Evolutionary conservation across 805 yeast genomes (phyloP).

Genomic region (Wickerhamomyces queroliae): DNA sequence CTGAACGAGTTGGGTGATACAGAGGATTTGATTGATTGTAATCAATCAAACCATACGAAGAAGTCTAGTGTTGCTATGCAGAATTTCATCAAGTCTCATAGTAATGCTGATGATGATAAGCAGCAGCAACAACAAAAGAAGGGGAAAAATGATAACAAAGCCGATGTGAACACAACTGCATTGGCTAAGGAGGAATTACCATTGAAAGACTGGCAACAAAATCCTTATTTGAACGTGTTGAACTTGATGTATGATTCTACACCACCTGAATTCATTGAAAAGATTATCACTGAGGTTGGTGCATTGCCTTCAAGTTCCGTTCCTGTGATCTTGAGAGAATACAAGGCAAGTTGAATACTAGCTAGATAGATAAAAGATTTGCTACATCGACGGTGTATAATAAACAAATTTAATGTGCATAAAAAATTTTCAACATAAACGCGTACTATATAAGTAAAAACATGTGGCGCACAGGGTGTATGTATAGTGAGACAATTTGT

Average conservation of each 20-base stretch:
- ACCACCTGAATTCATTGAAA: constrained; percentile 89
- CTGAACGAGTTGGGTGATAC: constrained; percentile 85
- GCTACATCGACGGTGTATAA: too few species aligned
- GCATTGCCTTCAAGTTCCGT: constrained; percentile 97
- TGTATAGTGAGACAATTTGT: too few species aligned
- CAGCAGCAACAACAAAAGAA: constrained; percentile 21
- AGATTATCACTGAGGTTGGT: constrained; percentile 94
- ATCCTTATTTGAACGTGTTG: constrained; percentile 63
- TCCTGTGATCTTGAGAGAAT: constrained; percentile 93
- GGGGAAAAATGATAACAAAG: constrained; percentile 17
- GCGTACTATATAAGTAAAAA: too few species aligned
- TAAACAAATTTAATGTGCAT: too few species aligned
- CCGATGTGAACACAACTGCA: constrained; percentile 20
- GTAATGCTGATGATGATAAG: constrained; percentile 21
- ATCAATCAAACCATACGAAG: constrained; percentile 42
- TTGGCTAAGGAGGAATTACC: constrained; percentile 32
- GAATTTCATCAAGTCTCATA: constrained; percentile 45
- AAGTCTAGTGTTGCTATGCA: constrained; percentile 49
- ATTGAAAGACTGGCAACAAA: constrained; percentile 56
- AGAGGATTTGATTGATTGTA: constrained; percentile 55
- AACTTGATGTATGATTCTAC: constrained; percentile 91
- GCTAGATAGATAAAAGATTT: too few species aligned
- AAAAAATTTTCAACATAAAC: too few species aligned
- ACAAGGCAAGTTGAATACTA: constrained; percentile 35
- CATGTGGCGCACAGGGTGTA: too few species aligned